Conservation (phyloP, 164 flowering plant species). For the Umbilicus rupestris region DNA sequence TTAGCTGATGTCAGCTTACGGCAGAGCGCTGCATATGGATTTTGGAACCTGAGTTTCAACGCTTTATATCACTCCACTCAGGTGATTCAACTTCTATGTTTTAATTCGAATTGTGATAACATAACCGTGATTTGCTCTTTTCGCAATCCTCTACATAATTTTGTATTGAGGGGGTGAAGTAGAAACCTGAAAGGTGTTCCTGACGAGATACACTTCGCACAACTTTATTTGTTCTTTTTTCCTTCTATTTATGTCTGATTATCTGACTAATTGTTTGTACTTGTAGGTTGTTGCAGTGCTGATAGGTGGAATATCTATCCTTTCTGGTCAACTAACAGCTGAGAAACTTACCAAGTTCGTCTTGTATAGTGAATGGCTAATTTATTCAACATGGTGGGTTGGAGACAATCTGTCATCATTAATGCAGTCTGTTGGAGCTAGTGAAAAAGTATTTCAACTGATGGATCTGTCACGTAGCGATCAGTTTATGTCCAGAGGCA, state of each 20-base stretch:
- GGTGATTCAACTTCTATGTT: conserved; percentile 23
- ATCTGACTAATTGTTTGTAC: conserved; percentile 12
- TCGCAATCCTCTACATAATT: not conserved
- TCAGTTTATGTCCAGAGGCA: conserved; percentile 67
- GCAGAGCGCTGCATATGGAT: conserved; percentile 79
- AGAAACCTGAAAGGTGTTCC: not conserved
- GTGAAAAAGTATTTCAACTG: conserved; percentile 90
- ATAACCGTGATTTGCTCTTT: not conserved
- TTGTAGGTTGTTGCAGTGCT: conserved; percentile 77
- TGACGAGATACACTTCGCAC: not conserved
- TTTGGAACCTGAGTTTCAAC: conserved; percentile 79
- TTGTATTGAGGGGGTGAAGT: not conserved
- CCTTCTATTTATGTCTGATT: conserved; percentile 9
- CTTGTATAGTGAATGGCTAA: conserved; percentile 88
- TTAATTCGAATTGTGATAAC: not conserved
- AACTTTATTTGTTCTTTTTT: not conserved
- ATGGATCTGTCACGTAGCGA: conserved; percentile 79
- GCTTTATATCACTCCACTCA: conserved; percentile 84
- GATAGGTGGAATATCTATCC: conserved; percentile 75
- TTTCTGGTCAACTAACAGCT: conserved; percentile 72
- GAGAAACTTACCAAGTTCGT: conserved; percentile 91
- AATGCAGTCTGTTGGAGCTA: conserved; percentile 97
- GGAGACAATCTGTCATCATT: conserved; percentile 80
- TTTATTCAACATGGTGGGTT: conserved; percentile 91
- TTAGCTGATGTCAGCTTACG: conserved; percentile 80